A percentile compares a stretch with the other conserved stretches of the same genome.
Conservation (phyloP, 805 yeast genomes). For the Yarrowia sp. region DNA sequence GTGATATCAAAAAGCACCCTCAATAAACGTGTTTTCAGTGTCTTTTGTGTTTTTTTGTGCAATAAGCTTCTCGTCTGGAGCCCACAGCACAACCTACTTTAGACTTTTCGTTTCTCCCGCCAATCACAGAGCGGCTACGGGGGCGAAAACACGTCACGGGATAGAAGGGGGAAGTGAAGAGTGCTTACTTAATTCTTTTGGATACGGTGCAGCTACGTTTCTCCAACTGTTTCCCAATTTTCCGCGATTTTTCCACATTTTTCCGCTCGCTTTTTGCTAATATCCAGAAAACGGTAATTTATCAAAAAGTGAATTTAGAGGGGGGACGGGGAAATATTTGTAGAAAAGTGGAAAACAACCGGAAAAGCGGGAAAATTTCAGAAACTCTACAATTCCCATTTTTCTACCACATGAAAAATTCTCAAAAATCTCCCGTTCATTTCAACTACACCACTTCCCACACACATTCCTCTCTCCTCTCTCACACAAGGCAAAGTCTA, state of each 20-base stretch:
- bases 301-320: slow-evolving; percentile 30
- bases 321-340: neutral
- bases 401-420: neutral
- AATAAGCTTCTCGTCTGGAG: slow-evolving; percentile 23
- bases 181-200: too few species aligned
- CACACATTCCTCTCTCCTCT: neutral
- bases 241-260: neutral
- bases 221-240: neutral
- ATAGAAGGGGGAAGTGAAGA: too few species aligned
- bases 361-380: too few species aligned
- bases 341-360: too few species aligned
- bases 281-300: slow-evolving; percentile 17
- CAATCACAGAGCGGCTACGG: slow-evolving; percentile 2
- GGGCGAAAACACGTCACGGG: slow-evolving; percentile 1
- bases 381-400: neutral
- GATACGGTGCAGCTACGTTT: neutral
- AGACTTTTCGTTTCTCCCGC: slow-evolving; percentile 23
- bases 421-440: too few species aligned
- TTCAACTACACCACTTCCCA: too few species aligned
- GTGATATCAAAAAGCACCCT: slow-evolving; percentile 21
- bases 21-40: slow-evolving; percentile 27
- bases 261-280: neutral
- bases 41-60: slow-evolving; percentile 9
- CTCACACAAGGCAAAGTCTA: slow-evolving; percentile 20
- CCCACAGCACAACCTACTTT: slow-evolving; percentile 23